Evolutionary conservation across 768 basidiomycete species (phyloP).

Genomic region (Holtermanniella nyarrowii): DNA sequence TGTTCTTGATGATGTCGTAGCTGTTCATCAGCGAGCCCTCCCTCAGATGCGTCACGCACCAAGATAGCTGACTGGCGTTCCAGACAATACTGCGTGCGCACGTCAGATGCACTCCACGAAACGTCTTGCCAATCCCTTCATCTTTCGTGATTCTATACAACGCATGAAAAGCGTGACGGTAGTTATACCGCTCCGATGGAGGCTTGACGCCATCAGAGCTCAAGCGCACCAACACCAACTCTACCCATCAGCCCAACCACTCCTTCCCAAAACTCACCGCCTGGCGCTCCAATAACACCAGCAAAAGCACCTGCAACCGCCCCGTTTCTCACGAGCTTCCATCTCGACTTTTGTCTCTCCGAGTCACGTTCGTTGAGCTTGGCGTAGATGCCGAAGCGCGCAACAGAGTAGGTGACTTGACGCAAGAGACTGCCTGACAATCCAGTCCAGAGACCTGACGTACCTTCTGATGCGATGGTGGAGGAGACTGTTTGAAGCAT

Average conservation of each 20-base stretch:
- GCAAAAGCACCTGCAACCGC: conserved; percentile 13
- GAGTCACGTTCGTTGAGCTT: conserved; percentile 9
- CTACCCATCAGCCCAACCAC: background rate
- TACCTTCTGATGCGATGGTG: conserved; percentile 5
- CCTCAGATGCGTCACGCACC: conserved; percentile 6
- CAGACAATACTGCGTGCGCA: conserved; percentile 9
- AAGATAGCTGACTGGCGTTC: conserved; percentile 12
- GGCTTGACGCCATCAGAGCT: conserved; percentile 14
- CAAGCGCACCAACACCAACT: conserved; percentile 18
- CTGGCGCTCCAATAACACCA: conserved; percentile 14
- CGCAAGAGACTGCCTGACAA: conserved; percentile 11
- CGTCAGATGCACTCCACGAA: conserved; percentile 9
- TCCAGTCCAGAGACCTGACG: conserved; percentile 13
- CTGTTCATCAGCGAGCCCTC: background rate
- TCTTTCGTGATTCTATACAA: conserved; percentile 11
- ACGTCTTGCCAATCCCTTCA: conserved; percentile 8
- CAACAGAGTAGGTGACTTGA: conserved; percentile 12
- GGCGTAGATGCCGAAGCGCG: conserved; percentile 15
- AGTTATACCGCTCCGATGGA: conserved; percentile 5
- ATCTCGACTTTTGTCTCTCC: background rate
- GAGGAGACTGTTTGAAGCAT: conserved; percentile 8
- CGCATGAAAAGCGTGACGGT: conserved; percentile 11
- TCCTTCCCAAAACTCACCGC: conserved; percentile 3
- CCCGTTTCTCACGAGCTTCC: conserved; percentile 7
- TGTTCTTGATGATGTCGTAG: conserved; percentile 18